A percentile compares a stretch with the other conserved stretches of the same genome.
These are phyloP conservation scores for Blastocystis sp. DNA, from an alignment of 352 stramenopile genomes.

Conservation along the genomic window DNA sequence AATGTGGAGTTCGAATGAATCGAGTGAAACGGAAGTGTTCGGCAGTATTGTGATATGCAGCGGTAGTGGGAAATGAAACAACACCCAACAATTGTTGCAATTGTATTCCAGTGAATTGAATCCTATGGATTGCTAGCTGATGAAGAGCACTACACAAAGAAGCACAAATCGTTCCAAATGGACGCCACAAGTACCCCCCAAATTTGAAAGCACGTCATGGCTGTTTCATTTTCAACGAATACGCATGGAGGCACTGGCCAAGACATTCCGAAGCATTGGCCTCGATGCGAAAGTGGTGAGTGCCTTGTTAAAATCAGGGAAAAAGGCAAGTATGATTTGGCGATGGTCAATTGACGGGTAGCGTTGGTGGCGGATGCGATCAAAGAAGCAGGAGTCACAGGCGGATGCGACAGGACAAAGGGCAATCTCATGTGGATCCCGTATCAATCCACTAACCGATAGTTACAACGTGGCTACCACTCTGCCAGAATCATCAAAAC, in stretches of 20 bases:
- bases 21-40: no score
- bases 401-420: slow-evolving; percentile 50
- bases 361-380: slow-evolving; percentile 38
- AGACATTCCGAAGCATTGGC: slow-evolving; percentile 36
- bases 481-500: slow-evolving; percentile 6
- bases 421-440: slow-evolving; percentile 65
- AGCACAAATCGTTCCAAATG: no score
- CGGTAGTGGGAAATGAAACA: no score
- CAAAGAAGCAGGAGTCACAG: slow-evolving; percentile 53
- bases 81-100: no score
- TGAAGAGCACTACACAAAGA: no score
- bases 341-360: not conserved
- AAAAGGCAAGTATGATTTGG: slow-evolving; percentile 7
- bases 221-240: not conserved
- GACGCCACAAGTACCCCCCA: no score
- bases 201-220: no score
- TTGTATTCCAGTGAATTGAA: no score
- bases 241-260: slow-evolving; percentile 26
- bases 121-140: no score
- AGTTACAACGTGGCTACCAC: slow-evolving; percentile 67
- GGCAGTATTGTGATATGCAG: no score
- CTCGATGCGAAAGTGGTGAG: slow-evolving; percentile 61
- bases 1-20: no score
- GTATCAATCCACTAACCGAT: not conserved
- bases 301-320: slow-evolving; percentile 22